Conservation (phyloP, 208 protist species). For the Crithidia thermophila region DNA sequence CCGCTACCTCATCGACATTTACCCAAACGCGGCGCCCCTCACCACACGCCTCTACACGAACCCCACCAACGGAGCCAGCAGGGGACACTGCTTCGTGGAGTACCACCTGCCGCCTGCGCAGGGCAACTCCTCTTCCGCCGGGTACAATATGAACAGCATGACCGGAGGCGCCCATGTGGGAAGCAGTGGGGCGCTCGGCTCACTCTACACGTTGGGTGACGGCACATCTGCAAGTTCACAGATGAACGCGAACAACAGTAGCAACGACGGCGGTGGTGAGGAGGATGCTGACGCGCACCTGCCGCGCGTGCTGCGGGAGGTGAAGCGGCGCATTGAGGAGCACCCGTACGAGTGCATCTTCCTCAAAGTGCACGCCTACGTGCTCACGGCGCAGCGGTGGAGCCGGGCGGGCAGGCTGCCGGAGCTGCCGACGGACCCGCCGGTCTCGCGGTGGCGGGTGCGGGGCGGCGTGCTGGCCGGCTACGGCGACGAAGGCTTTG, state of each 20-base stretch:
- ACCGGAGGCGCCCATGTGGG: no score
- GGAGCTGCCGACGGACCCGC: constrained; percentile 72
- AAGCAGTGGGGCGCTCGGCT: no score
- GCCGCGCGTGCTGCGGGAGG: constrained; percentile 27
- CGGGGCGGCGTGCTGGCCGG: constrained; percentile 40
- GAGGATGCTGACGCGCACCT: constrained; percentile 14
- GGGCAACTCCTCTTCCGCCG: background rate
- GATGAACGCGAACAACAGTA: constrained; percentile 6
- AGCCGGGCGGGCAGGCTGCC: constrained; percentile 75
- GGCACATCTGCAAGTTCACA: no score
- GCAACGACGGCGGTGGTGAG: constrained; percentile 9
- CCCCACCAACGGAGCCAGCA: constrained; percentile 73
- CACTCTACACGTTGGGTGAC: no score
- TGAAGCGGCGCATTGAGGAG: constrained; percentile 55
- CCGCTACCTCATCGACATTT: constrained; percentile 54
- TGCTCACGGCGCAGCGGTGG: constrained; percentile 67
- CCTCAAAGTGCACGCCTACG: constrained; percentile 46
- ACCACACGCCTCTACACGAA: constrained; percentile 80
- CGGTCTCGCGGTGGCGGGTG: constrained; percentile 27
- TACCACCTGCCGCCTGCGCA: constrained; percentile 37
- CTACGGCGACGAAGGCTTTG: constrained; percentile 78
- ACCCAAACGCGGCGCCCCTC: constrained; percentile 40
- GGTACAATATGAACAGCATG: no score
- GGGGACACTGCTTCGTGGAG: constrained; percentile 84
- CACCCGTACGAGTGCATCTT: constrained; percentile 46